Conservation (phyloP, 225 moss, liverwort and hornwort species). For the Physcomitrium patens region DNA sequence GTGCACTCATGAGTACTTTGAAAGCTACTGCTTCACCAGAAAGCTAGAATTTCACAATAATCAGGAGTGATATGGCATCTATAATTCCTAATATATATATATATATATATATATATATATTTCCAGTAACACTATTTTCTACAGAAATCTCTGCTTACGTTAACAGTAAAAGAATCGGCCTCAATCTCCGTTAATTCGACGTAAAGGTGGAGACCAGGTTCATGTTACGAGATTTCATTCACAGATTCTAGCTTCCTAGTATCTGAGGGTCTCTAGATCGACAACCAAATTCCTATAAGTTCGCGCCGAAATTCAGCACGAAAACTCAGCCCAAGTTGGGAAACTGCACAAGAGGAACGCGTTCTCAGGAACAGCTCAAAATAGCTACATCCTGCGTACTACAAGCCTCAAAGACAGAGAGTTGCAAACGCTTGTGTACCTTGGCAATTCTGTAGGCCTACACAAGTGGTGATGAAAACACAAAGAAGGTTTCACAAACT, state of each 20-base stretch:
- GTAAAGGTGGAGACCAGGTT: neutral
- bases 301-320: neutral
- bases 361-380: too few relatives aligned
- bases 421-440: too few relatives aligned
- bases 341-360: too few relatives aligned
- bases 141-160: neutral
- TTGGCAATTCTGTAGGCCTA: too few relatives aligned
- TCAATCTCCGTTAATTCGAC: neutral
- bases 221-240: neutral
- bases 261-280: neutral
- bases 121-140: slow-evolving; percentile 1
- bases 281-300: neutral
- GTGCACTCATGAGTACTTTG: slow-evolving; percentile 9
- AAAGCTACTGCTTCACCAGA: slow-evolving; percentile 16
- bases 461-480: too few relatives aligned
- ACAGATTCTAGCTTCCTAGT: neutral
- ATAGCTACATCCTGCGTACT: too few relatives aligned
- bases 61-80: neutral
- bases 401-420: too few relatives aligned
- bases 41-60: slow-evolving; percentile 31
- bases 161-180: slow-evolving; percentile 5
- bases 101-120: too few relatives aligned
- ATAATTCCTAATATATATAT: neutral
- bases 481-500: neutral
- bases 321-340: neutral